phyloP scores from a whole-genome alignment of 768 basidiomycete species.

The Rhizopogon roseolus region DNA sequence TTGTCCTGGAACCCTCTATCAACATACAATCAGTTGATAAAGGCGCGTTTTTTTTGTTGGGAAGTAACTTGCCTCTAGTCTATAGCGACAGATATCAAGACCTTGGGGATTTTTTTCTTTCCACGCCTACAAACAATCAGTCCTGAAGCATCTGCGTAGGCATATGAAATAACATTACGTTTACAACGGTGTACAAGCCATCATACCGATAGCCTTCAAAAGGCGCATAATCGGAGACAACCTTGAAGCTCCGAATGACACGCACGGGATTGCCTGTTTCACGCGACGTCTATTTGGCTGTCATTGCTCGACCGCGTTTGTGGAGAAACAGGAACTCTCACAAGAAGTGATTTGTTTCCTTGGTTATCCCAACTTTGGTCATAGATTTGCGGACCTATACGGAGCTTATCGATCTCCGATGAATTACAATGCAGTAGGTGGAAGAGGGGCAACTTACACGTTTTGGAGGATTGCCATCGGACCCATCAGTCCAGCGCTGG shows the following conservation, averaged over 20 bases:
- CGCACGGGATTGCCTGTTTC: conserved; percentile 15
- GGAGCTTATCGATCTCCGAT: conserved; percentile 5
- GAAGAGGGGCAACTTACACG: conserved; percentile 13
- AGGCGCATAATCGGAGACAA: conserved; percentile 22
- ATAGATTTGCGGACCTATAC: conserved; percentile 15
- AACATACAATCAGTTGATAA: background rate
- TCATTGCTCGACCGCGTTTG: background rate
- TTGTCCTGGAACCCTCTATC: conserved; percentile 21
- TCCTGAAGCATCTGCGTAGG: background rate
- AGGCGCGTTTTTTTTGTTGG: background rate
- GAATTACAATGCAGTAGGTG: background rate
- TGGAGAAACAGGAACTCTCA: conserved; percentile 1
- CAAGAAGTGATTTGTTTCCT: conserved; percentile 14
- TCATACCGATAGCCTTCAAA: conserved; percentile 23
- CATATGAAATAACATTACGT: conserved; percentile 8
- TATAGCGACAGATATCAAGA: conserved; percentile 19
- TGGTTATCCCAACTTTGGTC: conserved; percentile 17
- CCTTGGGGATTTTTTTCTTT: conserved; percentile 9
- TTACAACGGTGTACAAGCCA: conserved; percentile 21
- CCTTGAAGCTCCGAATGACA: conserved; percentile 19
- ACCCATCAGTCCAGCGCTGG: background rate
- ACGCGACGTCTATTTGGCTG: conserved; percentile 14
- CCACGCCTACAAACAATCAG: conserved; percentile 13
- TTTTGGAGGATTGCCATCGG: conserved; percentile 8
- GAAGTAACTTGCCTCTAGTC: conserved; percentile 15